Conservation (phyloP, 495 filamentous ascomycete genomes). For the Lichenothelia convexa region DNA sequence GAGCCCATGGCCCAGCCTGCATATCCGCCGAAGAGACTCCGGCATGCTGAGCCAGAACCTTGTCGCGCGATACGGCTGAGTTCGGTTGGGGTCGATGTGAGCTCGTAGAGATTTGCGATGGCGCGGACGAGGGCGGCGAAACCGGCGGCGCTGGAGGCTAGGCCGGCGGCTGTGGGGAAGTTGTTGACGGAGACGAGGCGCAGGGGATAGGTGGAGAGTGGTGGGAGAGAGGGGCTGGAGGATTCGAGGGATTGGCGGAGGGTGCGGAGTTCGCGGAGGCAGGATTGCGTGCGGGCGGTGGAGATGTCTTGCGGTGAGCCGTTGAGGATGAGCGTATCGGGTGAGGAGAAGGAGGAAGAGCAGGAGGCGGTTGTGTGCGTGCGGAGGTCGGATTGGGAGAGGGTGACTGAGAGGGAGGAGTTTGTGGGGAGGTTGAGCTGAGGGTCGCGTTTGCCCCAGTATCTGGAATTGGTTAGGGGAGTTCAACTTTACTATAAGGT, state of each 20-base stretch:
- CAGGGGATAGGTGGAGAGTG: slow-evolving; percentile 53
- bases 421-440: slow-evolving; percentile 93
- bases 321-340: slow-evolving; percentile 72
- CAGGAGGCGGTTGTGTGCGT: slow-evolving; percentile 93
- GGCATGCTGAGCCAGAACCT: slow-evolving; percentile 84
- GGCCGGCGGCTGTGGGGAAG: slow-evolving; percentile 95
- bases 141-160: slow-evolving; percentile 81
- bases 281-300: slow-evolving; percentile 74
- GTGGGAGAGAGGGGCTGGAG: slow-evolving; percentile 50
- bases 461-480: slow-evolving; percentile 31
- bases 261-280: slow-evolving; percentile 65
- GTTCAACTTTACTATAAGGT: background rate
- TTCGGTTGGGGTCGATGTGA: slow-evolving; percentile 57
- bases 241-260: slow-evolving; percentile 59
- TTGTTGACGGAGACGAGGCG: slow-evolving; percentile 88
- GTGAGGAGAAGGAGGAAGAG: slow-evolving; percentile 48
- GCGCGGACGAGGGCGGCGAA: slow-evolving; percentile 89
- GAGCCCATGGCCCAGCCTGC: slow-evolving; percentile 76
- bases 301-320: slow-evolving; percentile 64
- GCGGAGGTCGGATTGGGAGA: slow-evolving; percentile 82
- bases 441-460: slow-evolving; percentile 94
- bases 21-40: slow-evolving; percentile 82
- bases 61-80: slow-evolving; percentile 84
- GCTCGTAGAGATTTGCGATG: slow-evolving; percentile 77
- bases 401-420: slow-evolving; percentile 86